Percentiles rank a stretch among this genome's conserved stretches.
Evolutionary conservation across 805 yeast genomes (phyloP).

Genomic region (Nakazawaea molendinolei): DNA sequence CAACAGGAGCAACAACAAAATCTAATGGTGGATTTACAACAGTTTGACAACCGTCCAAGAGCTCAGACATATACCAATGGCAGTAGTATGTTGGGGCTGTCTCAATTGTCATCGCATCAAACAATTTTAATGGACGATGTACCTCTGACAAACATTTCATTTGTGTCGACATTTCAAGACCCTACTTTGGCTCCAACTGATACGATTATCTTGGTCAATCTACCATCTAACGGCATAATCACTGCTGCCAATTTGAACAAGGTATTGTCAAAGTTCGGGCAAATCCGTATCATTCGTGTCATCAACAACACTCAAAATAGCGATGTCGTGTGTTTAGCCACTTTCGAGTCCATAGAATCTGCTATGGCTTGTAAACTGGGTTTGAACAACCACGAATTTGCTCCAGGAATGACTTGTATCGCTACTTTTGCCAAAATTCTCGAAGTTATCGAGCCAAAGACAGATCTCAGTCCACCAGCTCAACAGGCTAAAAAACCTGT

Average conservation of each 20-base stretch:
- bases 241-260: conserved; percentile 49
- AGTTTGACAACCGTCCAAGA: conserved; percentile 27
- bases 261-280: conserved; percentile 57
- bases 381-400: conserved; percentile 76
- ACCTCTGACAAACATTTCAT: conserved; percentile 49
- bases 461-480: no score
- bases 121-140: conserved; percentile 44
- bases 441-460: no score
- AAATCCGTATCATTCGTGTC: conserved; percentile 52
- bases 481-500: no score
- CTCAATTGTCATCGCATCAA: conserved; percentile 11
- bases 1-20: conserved; percentile 13
- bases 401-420: conserved; percentile 68
- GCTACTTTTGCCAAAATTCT: conserved; percentile 80
- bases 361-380: conserved; percentile 77
- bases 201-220: conserved; percentile 70
- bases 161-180: conserved; percentile 70
- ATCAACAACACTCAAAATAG: conserved; percentile 33
- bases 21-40: conserved; percentile 2
- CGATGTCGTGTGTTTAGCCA: conserved; percentile 51
- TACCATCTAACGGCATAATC: conserved; percentile 43
- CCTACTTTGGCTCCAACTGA: conserved; percentile 69
- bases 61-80: conserved; percentile 33
- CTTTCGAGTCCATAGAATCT: conserved; percentile 61
- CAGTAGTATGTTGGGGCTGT: no score